Evolutionary conservation across 345 rosid genomes (phyloP).

Genomic region (Pugionium cornutum): DNA sequence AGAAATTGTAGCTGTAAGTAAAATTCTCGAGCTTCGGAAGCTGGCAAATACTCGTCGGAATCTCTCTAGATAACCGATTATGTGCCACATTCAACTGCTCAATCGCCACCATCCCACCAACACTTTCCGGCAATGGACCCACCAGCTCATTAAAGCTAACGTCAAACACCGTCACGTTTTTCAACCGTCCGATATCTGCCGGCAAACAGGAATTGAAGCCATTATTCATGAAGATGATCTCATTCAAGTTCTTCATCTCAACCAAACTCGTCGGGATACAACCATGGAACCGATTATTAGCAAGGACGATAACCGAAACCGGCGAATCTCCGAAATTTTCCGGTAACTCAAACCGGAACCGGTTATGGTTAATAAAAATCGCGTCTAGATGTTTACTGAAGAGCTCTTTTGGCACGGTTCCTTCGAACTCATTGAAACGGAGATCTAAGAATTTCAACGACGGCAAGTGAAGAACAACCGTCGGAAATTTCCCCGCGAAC

Average conservation of each 20-base stretch:
- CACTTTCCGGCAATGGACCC: constrained; percentile 64
- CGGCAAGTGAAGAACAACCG: constrained; percentile 59
- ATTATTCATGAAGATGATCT: constrained; percentile 70
- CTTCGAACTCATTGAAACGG: constrained; percentile 84
- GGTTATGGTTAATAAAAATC: constrained; percentile 73
- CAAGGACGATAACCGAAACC: constrained; percentile 80
- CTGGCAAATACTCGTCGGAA: constrained; percentile 65
- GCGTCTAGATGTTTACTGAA: constrained; percentile 73
- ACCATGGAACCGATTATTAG: constrained; percentile 74
- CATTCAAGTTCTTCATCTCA: constrained; percentile 74
- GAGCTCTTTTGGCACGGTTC: constrained; percentile 66
- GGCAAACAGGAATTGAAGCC: constrained; percentile 74
- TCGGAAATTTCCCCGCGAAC: constrained; percentile 77
- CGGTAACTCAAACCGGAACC: constrained; percentile 70
- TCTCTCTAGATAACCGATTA: constrained; percentile 62
- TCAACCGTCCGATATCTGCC: constrained; percentile 57
- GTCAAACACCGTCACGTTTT: constrained; percentile 71
- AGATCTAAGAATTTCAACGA: constrained; percentile 72
- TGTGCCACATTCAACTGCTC: constrained; percentile 85
- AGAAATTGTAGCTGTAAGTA: constrained; percentile 74
- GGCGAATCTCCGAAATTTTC: constrained; percentile 81
- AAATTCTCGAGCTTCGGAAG: constrained; percentile 69
- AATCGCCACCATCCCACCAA: constrained; percentile 63
- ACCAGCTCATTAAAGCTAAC: constrained; percentile 64
- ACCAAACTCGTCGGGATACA: constrained; percentile 74